These are phyloP conservation scores for Actinomucor elegans DNA, from an alignment of 371 early-diverging fungal genomes.

Conservation along the genomic window DNA sequence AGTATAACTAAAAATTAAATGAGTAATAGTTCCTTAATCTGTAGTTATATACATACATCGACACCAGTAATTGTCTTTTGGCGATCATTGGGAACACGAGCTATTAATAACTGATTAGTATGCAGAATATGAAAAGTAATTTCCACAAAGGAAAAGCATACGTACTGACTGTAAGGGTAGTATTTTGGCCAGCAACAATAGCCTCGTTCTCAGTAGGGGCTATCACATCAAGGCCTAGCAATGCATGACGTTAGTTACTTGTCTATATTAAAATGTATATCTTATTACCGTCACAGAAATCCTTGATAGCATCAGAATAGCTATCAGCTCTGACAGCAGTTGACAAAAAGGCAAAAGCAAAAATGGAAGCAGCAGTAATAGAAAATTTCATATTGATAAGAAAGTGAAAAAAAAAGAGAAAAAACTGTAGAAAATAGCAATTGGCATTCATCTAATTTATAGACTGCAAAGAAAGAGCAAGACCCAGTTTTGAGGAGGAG, in stretches of 20 bases:
- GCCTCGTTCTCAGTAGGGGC: slow-evolving; percentile 14
- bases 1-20: slow-evolving; percentile 27
- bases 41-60: slow-evolving; percentile 19
- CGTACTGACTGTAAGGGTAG: slow-evolving; percentile 34
- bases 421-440: not conserved
- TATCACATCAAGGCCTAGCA: slow-evolving; percentile 26
- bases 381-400: slow-evolving; percentile 40
- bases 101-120: slow-evolving; percentile 18
- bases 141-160: not conserved
- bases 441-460: too few species aligned
- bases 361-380: slow-evolving; percentile 34
- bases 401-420: slow-evolving; percentile 3
- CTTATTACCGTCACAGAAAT: slow-evolving; percentile 48
- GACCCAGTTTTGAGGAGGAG: slow-evolving; percentile 3
- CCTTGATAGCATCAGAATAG: slow-evolving; percentile 36
- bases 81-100: slow-evolving; percentile 21
- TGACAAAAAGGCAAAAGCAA: slow-evolving; percentile 24
- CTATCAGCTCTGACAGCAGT: slow-evolving; percentile 33
- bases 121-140: too few species aligned
- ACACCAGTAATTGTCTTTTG: slow-evolving; percentile 32
- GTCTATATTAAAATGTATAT: too few species aligned
- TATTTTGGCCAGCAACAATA: slow-evolving; percentile 20
- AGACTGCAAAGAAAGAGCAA: not conserved
- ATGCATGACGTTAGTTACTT: too few species aligned
- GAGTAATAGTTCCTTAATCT: not conserved